These are phyloP conservation scores for Poa annua DNA, from an alignment of 176 grass and related monocot genomes.

Conservation along the genomic window DNA sequence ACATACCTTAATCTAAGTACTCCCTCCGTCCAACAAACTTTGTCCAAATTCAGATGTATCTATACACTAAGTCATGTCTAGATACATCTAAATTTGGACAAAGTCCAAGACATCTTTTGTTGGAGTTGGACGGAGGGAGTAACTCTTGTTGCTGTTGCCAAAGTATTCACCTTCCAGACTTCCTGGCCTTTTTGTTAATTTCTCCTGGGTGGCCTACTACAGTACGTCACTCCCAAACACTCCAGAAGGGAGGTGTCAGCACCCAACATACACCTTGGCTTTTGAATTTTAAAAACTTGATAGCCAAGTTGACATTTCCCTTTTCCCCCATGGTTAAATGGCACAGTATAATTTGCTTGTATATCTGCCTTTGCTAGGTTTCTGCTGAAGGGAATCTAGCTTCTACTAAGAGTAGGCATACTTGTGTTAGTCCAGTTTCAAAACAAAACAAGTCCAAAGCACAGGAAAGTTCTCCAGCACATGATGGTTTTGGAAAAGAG, in stretches of 20 bases:
- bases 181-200: neutral
- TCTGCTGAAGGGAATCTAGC: slow-evolving; percentile 67
- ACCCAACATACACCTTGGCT: neutral
- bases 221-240: neutral
- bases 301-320: neutral
- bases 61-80: no score
- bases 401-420: slow-evolving; percentile 59
- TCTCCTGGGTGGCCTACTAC: neutral
- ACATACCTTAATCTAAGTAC: neutral
- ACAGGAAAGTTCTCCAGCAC: slow-evolving; percentile 52
- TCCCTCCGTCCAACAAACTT: no score
- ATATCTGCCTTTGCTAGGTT: slow-evolving; percentile 58
- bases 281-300: neutral
- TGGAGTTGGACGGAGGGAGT: no score
- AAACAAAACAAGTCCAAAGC: slow-evolving; percentile 58
- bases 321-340: slow-evolving; percentile 8
- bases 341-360: slow-evolving; percentile 22
- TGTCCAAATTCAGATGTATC: no score
- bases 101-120: no score
- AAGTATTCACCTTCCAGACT: slow-evolving; percentile 4
- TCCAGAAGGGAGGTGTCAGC: no score
- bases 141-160: neutral
- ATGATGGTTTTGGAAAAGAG: slow-evolving; percentile 56
- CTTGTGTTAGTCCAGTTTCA: slow-evolving; percentile 50
- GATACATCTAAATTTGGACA: no score